These are phyloP conservation scores for Fagus crenata DNA, from an alignment of 306 rosid genomes.

Conservation along the genomic window DNA sequence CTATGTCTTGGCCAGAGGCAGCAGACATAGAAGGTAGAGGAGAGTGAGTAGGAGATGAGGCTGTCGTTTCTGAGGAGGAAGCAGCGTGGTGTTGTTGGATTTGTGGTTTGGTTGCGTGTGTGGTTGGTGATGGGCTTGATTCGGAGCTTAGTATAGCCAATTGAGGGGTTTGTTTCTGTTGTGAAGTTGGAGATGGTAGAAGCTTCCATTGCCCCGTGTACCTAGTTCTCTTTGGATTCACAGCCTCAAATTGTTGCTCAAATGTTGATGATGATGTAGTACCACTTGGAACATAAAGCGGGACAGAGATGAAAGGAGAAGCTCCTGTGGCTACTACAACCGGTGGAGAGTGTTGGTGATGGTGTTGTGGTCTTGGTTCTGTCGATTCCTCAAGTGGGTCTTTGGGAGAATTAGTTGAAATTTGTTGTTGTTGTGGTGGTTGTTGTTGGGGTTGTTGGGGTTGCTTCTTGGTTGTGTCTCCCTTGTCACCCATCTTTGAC, in stretches of 20 bases:
- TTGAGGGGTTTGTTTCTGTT: conserved; percentile 47
- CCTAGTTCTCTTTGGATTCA: conserved; percentile 65
- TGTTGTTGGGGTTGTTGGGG: conserved; percentile 28
- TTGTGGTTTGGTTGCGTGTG: conserved; percentile 30
- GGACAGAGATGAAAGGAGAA: conserved; percentile 51
- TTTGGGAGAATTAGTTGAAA: conserved; percentile 58
- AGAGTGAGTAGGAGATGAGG: conserved; percentile 72
- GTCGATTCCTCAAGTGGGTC: conserved; percentile 49
- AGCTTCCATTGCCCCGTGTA: conserved; percentile 92
- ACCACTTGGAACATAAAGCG: conserved; percentile 53
- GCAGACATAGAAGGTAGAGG: conserved; percentile 48
- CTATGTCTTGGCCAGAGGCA: conserved; percentile 53
- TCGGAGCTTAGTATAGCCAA: conserved; percentile 45
- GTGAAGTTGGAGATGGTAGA: conserved; percentile 65
- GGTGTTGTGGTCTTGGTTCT: conserved; percentile 39
- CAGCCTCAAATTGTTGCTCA: conserved; percentile 58
- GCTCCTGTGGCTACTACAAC: conserved; percentile 36
- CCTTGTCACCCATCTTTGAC: conserved; percentile 63
- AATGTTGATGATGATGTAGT: conserved; percentile 52
- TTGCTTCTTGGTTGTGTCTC: conserved; percentile 60
- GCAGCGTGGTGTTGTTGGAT: conserved; percentile 31
- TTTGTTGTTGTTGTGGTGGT: conserved; percentile 37
- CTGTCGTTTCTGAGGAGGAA: conserved; percentile 69
- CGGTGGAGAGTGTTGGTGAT: conserved; percentile 35
- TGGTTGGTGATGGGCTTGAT: conserved; percentile 65